Evolutionary conservation across 805 yeast genomes (phyloP).

Genomic region (Sugiyamaella smithiae): DNA sequence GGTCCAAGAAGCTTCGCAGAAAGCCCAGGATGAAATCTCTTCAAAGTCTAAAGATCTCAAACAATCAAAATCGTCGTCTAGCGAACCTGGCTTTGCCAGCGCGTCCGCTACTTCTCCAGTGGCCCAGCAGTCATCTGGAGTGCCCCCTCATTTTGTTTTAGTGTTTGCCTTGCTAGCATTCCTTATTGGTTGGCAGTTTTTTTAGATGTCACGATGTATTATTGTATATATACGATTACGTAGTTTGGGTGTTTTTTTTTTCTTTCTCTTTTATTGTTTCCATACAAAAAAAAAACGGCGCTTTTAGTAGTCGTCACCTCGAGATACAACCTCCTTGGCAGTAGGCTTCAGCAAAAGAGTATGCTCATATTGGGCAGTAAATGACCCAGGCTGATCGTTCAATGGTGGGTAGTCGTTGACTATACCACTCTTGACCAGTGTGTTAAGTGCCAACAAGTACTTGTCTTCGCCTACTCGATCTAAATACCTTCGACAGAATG

Average conservation of each 20-base stretch:
- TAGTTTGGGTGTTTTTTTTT: no score
- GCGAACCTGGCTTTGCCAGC: conserved; percentile 22
- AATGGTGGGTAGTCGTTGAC: conserved; percentile 94
- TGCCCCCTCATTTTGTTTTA: conserved; percentile 55
- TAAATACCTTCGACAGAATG: conserved; percentile 93
- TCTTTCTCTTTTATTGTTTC: no score
- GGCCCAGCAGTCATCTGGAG: conserved; percentile 49
- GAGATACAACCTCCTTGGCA: conserved; percentile 87
- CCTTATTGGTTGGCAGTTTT: conserved; percentile 64
- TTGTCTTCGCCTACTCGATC: conserved; percentile 91
- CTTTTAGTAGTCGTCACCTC: conserved; percentile 92
- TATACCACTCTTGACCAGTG: conserved; percentile 79
- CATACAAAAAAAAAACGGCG: no score
- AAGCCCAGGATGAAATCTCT: conserved; percentile 20
- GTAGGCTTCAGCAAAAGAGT: conserved; percentile 88
- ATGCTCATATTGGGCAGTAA: conserved; percentile 97
- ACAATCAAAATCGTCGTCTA: conserved; percentile 5
- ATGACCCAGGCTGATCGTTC: conserved; percentile 75
- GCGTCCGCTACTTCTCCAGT: conserved; percentile 36
- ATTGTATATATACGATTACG: conserved; percentile 3
- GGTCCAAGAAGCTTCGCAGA: conserved; percentile 10
- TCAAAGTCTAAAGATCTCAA: conserved; percentile 17
- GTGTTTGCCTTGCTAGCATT: conserved; percentile 54
- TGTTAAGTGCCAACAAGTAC: conserved; percentile 81
- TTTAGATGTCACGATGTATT: conserved; percentile 34